Evolutionary conservation across 306 rosid genomes (phyloP), one percentile per base, ranked within the genome.

Genomic region (Ammopiptanthus mongolicus): DNA sequence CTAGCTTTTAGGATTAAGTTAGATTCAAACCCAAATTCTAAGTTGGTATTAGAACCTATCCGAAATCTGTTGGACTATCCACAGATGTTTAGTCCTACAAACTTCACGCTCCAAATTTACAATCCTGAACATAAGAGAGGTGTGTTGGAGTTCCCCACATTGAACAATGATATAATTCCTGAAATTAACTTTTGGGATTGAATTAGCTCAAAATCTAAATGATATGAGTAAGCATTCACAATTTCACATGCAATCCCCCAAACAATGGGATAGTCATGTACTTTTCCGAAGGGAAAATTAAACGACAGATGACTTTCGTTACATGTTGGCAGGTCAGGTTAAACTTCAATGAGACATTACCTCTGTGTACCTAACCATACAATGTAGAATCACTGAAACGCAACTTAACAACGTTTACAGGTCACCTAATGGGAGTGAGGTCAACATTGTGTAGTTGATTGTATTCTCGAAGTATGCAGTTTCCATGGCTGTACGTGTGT

Each of bases 311-410:
- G 14, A 51, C 57, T 74, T 79, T 79, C 53, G 86, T 74, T 69
- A 62, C 28, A 39, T 21, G 60, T 42, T 78, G 82, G 80, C 55
- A 44, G 87, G 74, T 41, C 47, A 11, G 47, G 5, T 3, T 73
- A 62, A 80, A 80, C 83, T 74, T 76, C 67, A 78, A 61, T 53
- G 55, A 78, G 78, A 78, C 77, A 52, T 50, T n/a, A 77, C 65
- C 73, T 50, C 69, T n/a, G n/a, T 3, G 48, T 62, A 77, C 83
- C 85, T 73, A 84, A 77, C 75, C 5, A 66, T 41, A 56, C 71
- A 37, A 52, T 58, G 58, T 74, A 74, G 48, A 78, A 71, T 42
- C 69, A 78, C 22, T 18, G 57, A 73, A 78, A 80, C 68, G 71
- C 47, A 73, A 83, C 65, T 61, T 59, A 14, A 60, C 12, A 67